phyloP scores from a whole-genome alignment of 2,329 filamentous ascomycete genomes.

The Aspergillus alliaceus region DNA sequence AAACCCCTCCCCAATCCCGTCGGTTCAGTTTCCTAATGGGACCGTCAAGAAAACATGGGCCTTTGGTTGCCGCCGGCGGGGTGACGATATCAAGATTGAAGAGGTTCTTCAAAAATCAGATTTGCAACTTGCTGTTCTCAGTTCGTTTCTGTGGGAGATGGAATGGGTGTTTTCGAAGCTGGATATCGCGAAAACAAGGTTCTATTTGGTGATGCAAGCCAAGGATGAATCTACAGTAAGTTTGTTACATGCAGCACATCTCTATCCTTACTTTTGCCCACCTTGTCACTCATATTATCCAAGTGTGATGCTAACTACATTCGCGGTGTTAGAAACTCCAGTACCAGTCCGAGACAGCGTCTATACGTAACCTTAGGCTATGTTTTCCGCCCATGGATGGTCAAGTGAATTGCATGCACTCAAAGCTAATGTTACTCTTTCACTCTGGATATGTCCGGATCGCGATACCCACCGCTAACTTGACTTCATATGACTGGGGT shows the following conservation, averaged over 20 bases:
- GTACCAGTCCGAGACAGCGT: conserved; percentile 40
- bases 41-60: conserved; percentile 81
- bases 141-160: conserved; percentile 83
- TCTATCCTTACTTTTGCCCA: not conserved
- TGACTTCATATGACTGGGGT: conserved; percentile 86
- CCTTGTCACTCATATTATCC: not conserved
- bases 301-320: not conserved
- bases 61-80: conserved; percentile 58
- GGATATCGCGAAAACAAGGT: conserved; percentile 58
- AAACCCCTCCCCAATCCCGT: conserved; percentile 19
- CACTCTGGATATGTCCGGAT: conserved; percentile 72
- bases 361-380: conserved; percentile 57
- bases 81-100: conserved; percentile 81
- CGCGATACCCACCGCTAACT: conserved; percentile 83
- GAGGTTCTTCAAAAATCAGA: conserved; percentile 75
- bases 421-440: conserved; percentile 89
- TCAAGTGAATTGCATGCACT: conserved; percentile 78
- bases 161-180: conserved; percentile 77
- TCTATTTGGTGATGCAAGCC: conserved; percentile 65
- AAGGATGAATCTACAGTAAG: conserved; percentile 49
- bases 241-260: no score
- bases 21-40: conserved; percentile 57
- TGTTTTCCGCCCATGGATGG: conserved; percentile 83
- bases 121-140: conserved; percentile 75
- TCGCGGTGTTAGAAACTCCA: conserved; percentile 33